A percentile compares a stretch with the other conserved stretches of the same genome.
These are phyloP conservation scores for Auricularia sp. DNA, from an alignment of 768 basidiomycete species.

Conservation along the genomic window DNA sequence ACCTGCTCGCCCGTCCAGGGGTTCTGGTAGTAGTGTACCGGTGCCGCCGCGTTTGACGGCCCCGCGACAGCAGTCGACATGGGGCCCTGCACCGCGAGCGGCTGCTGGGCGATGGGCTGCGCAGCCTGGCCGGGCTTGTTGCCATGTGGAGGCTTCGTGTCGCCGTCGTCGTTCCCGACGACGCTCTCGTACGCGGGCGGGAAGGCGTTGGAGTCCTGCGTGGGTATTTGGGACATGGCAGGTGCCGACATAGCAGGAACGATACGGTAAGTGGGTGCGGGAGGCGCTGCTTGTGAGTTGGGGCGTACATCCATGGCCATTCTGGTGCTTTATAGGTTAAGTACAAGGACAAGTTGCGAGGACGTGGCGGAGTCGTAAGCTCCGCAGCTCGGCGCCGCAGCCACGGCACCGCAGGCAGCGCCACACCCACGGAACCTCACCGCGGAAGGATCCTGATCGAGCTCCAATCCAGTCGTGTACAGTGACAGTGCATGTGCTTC, in stretches of 20 bases:
- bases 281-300: too few relatives aligned
- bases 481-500: too few relatives aligned
- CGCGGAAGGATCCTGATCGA: too few relatives aligned
- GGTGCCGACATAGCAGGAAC: neutral
- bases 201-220: neutral
- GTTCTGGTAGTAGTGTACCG: slow-evolving; percentile 52
- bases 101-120: neutral
- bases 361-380: too few relatives aligned
- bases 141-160: neutral
- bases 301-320: too few relatives aligned
- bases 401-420: too few relatives aligned
- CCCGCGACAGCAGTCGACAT: neutral
- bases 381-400: too few relatives aligned
- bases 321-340: too few relatives aligned
- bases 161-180: neutral
- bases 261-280: too few relatives aligned
- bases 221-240: neutral
- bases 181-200: neutral
- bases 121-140: neutral
- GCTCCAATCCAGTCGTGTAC: too few relatives aligned
- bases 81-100: neutral
- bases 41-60: neutral
- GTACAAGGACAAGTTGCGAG: too few relatives aligned
- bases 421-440: too few relatives aligned
- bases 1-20: slow-evolving; percentile 47